Evolutionary conservation across 805 yeast genomes (phyloP), one percentile per base, ranked within the genome.

Genomic region (Wickerhamiella occidentalis): DNA sequence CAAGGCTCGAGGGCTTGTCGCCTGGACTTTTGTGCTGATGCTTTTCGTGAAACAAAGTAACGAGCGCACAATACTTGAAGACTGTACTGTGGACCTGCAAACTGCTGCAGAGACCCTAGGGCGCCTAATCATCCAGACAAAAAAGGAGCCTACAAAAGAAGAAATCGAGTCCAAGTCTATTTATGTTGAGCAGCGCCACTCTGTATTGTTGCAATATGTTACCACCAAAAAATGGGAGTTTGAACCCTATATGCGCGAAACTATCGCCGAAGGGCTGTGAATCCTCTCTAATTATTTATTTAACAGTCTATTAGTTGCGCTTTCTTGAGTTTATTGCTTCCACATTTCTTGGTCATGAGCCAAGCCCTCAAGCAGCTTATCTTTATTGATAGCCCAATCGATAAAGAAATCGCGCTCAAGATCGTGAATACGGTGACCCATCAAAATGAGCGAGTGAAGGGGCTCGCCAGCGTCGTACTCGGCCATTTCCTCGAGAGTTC

Each of bases 401-500:
- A 80, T 69, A 63, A 92, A 68, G 61, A 81, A 90, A 57, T 88
- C 96, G 57, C 85, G 66, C 64, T 90, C 98, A 52, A 90, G 74
- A 54, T 90, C 97, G 61, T 90, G 98, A 21, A 87, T 88, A 36
- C 68, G 81, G 90, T 75, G 94, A 21, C 98, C 98, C 48, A 90
- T 72, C 68, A 90, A 80, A 45, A 90, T 79, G 58, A 90, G 74
- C 8, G 97, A 85, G 64, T 90, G 98, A 57, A 90, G 70, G 25
- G 98, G 98, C 60, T 80, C 95, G 40, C 98, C 98, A 11, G 94
- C 77, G 55, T 88, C 96, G 61, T 85, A 87, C 45, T 78, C 76
- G 6, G 85, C 74, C 62, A 90, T 69, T 59, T 90, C 85, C 55
- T 74, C 65, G 52, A 90, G 73, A 15, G 95, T 82, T 3, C 82